phyloP scores from a whole-genome alignment of 1,284 basidiomycete genomes.

The Athelia sp. region DNA sequence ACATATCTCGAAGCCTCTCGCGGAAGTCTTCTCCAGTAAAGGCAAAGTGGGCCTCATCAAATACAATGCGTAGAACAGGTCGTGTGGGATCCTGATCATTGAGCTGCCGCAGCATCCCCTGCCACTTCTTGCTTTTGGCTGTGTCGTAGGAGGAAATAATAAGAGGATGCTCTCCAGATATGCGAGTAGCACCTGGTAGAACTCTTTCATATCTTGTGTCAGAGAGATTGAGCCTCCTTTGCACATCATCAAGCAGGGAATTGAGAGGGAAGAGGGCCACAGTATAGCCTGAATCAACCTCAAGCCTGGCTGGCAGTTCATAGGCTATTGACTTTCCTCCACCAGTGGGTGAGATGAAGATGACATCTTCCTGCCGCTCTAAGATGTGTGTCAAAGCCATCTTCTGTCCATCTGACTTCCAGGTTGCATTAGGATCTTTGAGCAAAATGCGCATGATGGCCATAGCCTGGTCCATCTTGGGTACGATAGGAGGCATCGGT shows the following conservation, averaged over 20 bases:
- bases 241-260: constrained; percentile 13
- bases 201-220: constrained; percentile 7
- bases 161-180: too few species aligned
- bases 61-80: constrained; percentile 6
- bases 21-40: constrained; percentile 9
- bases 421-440: too few species aligned
- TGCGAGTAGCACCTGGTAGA: too few species aligned
- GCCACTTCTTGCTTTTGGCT: too few species aligned
- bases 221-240: constrained; percentile 5
- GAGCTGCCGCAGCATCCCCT: not conserved
- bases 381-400: constrained; percentile 2
- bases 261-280: constrained; percentile 14
- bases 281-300: constrained; percentile 6
- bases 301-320: constrained; percentile 12
- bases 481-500: too few species aligned
- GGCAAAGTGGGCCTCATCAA: constrained; percentile 15
- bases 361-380: constrained; percentile 10
- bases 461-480: too few species aligned
- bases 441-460: too few species aligned
- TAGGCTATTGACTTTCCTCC: constrained; percentile 16
- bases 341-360: constrained; percentile 12
- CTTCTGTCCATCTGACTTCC: too few species aligned
- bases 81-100: constrained; percentile 6
- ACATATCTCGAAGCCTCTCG: constrained; percentile 4
- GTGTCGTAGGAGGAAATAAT: too few species aligned